Conservation (phyloP, 768 basidiomycete species). For the Pleurotus salmoneostramineus region DNA sequence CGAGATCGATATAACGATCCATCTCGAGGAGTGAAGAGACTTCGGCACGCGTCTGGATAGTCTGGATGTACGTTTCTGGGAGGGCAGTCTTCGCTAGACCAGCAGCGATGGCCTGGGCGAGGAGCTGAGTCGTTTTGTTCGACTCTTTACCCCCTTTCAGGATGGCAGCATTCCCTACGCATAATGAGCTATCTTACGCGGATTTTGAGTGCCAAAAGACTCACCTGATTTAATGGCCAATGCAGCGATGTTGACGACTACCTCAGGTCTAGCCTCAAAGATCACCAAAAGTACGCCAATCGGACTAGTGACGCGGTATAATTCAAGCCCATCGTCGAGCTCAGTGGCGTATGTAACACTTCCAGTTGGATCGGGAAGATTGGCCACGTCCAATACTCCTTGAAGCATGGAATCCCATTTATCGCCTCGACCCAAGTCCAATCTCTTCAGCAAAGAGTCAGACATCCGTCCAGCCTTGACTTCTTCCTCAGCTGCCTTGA, state of each 20-base stretch:
- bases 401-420: constrained; percentile 96
- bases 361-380: constrained; percentile 84
- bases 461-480: constrained; percentile 86
- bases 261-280: constrained; percentile 96
- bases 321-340: constrained; percentile 80
- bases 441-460: constrained; percentile 73
- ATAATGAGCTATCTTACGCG: neutral
- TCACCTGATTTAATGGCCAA: constrained; percentile 94
- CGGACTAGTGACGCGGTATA: constrained; percentile 93
- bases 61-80: constrained; percentile 81
- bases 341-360: constrained; percentile 85
- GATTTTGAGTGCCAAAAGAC: neutral
- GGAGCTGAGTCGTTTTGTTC: constrained; percentile 66
- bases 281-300: constrained; percentile 96
- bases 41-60: constrained; percentile 87
- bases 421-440: constrained; percentile 74
- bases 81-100: constrained; percentile 73
- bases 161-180: constrained; percentile 90
- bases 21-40: constrained; percentile 83
- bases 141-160: constrained; percentile 98
- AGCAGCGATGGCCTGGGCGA: constrained; percentile 75
- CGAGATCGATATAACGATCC: constrained; percentile 93
- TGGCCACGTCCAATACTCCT: constrained; percentile 84
- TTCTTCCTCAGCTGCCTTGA: constrained; percentile 70
- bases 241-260: constrained; percentile 95